Conservation (phyloP, 2,329 filamentous ascomycete species). For the Fusarium cyanostomum region DNA sequence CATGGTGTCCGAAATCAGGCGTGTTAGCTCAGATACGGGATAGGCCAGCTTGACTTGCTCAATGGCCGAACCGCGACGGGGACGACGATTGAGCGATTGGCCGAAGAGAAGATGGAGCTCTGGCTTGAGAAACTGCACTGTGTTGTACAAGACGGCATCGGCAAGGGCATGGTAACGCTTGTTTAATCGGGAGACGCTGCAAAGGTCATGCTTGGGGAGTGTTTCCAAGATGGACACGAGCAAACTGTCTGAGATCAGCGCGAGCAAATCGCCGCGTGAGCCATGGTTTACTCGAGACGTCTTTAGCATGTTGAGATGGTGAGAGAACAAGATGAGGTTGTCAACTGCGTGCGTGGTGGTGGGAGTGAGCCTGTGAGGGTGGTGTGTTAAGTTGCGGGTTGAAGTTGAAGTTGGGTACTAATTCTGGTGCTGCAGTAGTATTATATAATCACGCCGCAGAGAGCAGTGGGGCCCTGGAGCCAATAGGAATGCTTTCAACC, state of each 20-base stretch:
- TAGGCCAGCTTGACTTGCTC: constrained; percentile 57
- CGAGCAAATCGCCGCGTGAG: constrained; percentile 30
- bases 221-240: constrained; percentile 53
- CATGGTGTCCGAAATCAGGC: constrained; percentile 52
- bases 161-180: constrained; percentile 55
- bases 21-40: constrained; percentile 54
- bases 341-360: neutral
- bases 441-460: constrained; percentile 23
- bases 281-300: constrained; percentile 10
- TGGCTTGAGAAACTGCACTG: constrained; percentile 56
- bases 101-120: constrained; percentile 60
- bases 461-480: no score
- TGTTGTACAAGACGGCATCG: constrained; percentile 59
- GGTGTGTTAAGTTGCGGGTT: constrained; percentile 15
- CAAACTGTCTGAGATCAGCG: constrained; percentile 51
- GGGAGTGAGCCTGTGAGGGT: neutral
- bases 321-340: neutral
- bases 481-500: no score
- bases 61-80: constrained; percentile 58
- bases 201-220: constrained; percentile 53
- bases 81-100: constrained; percentile 56
- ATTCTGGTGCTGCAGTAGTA: constrained; percentile 20
- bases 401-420: constrained; percentile 18
- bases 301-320: constrained; percentile 5
- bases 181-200: constrained; percentile 55